Evolutionary conservation across 2,329 filamentous ascomycete species (phyloP), one percentile per base, ranked within the genome.

Genomic region (Apiospora marii): DNA sequence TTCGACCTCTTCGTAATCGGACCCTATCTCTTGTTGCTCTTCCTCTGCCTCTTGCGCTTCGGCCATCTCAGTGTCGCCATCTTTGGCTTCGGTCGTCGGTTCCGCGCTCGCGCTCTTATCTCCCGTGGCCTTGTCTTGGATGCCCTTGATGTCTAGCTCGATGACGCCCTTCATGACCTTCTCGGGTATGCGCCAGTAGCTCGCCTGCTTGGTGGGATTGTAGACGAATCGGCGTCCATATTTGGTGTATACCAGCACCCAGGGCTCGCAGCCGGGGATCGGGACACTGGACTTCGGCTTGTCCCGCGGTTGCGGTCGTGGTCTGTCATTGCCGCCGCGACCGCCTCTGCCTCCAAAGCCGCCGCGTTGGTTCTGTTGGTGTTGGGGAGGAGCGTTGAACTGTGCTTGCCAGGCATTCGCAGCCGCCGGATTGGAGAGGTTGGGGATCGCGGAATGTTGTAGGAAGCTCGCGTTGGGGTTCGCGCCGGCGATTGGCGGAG

Each of bases 181-280:
- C 71, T 94, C 90, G 0, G 96, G 96, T 78, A 98, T 96, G 78
- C 94, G 94, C 96, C 97, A 99, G 82, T 95, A 95, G 82, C 95
- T 98, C 76, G 95, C 89, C 49, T 96, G 93, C 76, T 96, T 98
- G 71, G 89, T 88, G 0, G 92, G 90, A 77, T 99, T 98, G 84
- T 97, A 94, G 2, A 95, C 95, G 79, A 99, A 99, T 70, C 95
- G 90, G 72, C 96, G 88, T 30, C 94, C 94, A 74, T 96, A 91
- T 80, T 94, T 98, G 0, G 96, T 99, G 80, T 93, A 94, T n/a
- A 99, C 94, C 4, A 99, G 85, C 0, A 97, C 84, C 96, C 96
- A 99, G 22, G 95, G 93, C 77, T 93, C 92, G 77, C 91, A 93
- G 2, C 92, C 92, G 0, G 95, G 95, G 67, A 99, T 96, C 7